Evolutionary conservation across 2,329 filamentous ascomycete genomes (phyloP), one percentile per base, ranked within the genome.

Genomic region (Paramyrothecium sp.): DNA sequence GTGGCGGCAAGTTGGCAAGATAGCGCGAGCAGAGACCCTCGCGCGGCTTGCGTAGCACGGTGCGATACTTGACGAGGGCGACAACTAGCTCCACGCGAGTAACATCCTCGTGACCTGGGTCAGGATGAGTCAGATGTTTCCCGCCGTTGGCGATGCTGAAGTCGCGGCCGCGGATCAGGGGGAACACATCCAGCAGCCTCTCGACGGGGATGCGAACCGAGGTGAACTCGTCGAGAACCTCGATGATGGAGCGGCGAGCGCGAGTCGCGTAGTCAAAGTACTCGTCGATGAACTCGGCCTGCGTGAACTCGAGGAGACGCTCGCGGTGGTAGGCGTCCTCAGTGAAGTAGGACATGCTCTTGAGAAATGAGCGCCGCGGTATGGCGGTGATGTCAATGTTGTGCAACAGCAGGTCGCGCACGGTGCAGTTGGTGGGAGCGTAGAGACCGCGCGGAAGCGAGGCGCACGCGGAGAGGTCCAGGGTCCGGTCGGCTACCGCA

Each of bases 241-340:
- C 95, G 7, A 99, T 78, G 57, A 98, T 97, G 58, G 90, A 96
- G 34, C 95, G 88, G 34, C 92, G 88, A 1, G 94, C 91, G 10
- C 95, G 87, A 0, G 93, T 93, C 1, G 95, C 95, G 70, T 99
- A 99, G 74, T 99, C 94, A 76, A 91, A 98, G 56, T 97, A 88
- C 65, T 99, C 95, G 65, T 98, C 92, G 7, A 94, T 85, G 65
- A 89, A 91, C 50, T 89, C 83, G 0, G 91, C 86, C 65, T 89
- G 84, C 1, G 87, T 88, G 65, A 99, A 95, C 69, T 99, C 95
- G 10, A 89, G 73, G 0, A 99, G 83, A 2, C 94, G 86, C 60
- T 95, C 89, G 64, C 86, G 87, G 67, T 99, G 94, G 65, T 87
- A 86, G 2, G 78, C 71, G 65, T 96, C 84, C 1, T 78, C 74